Conservation (phyloP, 169 alveolate genomes). For the Plasmodium cynomolgi region DNA sequence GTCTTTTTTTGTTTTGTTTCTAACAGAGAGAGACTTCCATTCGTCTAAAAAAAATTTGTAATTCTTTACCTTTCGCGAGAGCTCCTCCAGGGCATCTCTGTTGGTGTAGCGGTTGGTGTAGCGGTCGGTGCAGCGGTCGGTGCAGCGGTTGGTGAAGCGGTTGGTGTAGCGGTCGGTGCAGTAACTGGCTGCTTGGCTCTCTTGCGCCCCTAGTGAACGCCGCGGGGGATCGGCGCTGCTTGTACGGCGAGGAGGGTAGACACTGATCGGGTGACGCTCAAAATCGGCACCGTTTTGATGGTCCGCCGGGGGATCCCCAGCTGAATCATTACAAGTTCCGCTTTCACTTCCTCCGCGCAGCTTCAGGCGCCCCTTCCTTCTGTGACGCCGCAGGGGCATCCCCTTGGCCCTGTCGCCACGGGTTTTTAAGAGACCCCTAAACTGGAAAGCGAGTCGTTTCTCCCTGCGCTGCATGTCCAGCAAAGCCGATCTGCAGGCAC, state of each 20-base stretch:
- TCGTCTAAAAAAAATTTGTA: conserved; percentile 18
- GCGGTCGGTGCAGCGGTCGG: no score
- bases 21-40: neutral
- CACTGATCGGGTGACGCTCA: neutral
- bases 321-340: neutral
- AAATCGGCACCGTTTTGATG: neutral
- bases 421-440: neutral
- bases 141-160: no score
- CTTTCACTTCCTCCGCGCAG: neutral
- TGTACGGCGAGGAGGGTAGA: neutral
- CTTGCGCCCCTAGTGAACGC: no score
- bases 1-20: neutral
- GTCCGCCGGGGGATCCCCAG: neutral
- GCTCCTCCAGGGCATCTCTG: neutral
- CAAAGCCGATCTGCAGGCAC: neutral
- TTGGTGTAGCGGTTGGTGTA: no score
- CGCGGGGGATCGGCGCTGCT: neutral
- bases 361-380: neutral
- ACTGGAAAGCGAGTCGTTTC: neutral
- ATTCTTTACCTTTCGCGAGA: neutral
- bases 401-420: neutral
- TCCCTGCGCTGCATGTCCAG: neutral
- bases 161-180: no score
- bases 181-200: neutral
- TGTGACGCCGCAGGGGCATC: neutral